These are phyloP conservation scores for Verticillium longisporum DNA, from an alignment of 2,329 filamentous ascomycete genomes.

Conservation along the genomic window DNA sequence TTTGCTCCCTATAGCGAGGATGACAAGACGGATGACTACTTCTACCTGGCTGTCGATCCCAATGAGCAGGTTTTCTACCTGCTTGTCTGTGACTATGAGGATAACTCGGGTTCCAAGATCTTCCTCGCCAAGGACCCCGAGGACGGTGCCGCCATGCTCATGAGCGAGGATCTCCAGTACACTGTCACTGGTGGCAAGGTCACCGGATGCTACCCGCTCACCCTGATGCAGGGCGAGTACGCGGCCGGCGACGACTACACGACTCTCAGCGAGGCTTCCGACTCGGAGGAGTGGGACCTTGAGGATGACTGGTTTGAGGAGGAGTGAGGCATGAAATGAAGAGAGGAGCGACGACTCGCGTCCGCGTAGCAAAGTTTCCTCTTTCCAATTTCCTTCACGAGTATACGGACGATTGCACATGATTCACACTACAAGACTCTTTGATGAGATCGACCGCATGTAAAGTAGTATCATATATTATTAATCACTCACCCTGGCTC, in stretches of 20 bases:
- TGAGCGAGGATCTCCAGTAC: conserved; percentile 14
- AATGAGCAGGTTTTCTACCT: conserved; percentile 18
- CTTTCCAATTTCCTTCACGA: not conserved
- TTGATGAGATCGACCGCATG: not conserved
- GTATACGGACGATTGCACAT: not conserved
- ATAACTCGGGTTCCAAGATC: conserved; percentile 14
- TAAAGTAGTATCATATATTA: not conserved
- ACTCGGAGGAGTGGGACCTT: not conserved
- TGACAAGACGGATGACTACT: conserved; percentile 5
- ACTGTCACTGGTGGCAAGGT: conserved; percentile 20
- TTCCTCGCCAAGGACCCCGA: conserved; percentile 20
- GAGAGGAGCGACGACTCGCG: not conserved
- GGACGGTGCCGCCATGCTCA: conserved; percentile 14
- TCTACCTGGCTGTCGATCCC: conserved; percentile 15
- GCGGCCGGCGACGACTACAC: not conserved
- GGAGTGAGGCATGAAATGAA: not conserved
- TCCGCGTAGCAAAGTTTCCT: not conserved
- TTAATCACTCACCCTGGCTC: not conserved
- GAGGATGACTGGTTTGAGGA: not conserved
- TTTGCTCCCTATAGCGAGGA: conserved; percentile 9
- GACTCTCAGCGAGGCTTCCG: not conserved
- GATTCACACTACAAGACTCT: not conserved
- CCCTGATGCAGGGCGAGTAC: not conserved
- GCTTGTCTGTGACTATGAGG: conserved; percentile 19
- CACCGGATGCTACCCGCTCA: not conserved